Evolutionary conservation across 2,329 filamentous ascomycete species (phyloP).

Genomic region (Lasiodiplodia citricola): DNA sequence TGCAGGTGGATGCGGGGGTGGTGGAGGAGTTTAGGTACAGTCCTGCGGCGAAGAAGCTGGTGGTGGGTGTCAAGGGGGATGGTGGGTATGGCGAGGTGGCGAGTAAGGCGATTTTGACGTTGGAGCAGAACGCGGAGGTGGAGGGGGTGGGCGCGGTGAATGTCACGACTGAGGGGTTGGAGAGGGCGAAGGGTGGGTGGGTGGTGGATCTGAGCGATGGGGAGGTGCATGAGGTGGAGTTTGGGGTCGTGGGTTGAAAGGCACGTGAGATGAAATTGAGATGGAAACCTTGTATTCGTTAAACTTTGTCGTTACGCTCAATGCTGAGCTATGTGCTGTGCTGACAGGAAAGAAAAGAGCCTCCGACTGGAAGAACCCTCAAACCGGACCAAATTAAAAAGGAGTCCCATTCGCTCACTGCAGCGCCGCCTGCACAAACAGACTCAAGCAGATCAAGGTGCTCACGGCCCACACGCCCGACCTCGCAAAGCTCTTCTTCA

Average conservation of each 20-base stretch:
- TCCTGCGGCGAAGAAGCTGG: conserved; percentile 29
- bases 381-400: neutral
- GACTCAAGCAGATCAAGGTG: conserved; percentile 28
- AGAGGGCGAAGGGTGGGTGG: conserved; percentile 31
- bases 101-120: conserved; percentile 30
- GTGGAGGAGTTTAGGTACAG: conserved; percentile 21
- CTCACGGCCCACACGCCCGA: conserved; percentile 30
- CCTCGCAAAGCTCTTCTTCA: conserved; percentile 32
- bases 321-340: no score
- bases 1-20: neutral
- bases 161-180: conserved; percentile 29
- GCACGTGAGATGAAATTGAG: neutral
- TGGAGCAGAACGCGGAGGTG: conserved; percentile 29
- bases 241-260: conserved; percentile 26
- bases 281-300: no score
- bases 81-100: conserved; percentile 29
- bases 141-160: conserved; percentile 1
- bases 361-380: neutral
- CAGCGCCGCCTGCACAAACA: conserved; percentile 34
- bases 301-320: no score
- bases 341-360: no score
- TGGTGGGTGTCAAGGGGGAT: conserved; percentile 25
- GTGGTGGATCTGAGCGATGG: conserved; percentile 30
- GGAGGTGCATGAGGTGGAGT: conserved; percentile 27
- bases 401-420: neutral